Conservation (phyloP, 371 early-diverging fungal species). For the Mucor lusitanicus region DNA sequence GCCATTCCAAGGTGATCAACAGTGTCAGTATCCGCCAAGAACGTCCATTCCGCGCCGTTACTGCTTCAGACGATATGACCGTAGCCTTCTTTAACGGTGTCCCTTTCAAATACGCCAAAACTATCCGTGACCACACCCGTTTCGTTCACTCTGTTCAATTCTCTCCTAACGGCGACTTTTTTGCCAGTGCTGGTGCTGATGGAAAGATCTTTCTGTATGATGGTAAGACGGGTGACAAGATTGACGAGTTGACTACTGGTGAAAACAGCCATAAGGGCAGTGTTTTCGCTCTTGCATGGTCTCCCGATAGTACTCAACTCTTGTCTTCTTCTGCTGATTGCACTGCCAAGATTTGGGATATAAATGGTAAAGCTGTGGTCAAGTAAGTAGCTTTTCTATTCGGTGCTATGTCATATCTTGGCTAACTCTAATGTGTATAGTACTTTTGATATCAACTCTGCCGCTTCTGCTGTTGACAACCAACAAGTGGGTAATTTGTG, state of each 20-base stretch:
- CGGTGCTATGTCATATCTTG: neutral
- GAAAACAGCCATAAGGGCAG: conserved; percentile 75
- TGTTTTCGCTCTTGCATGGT: conserved; percentile 88
- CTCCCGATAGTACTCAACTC: conserved; percentile 76
- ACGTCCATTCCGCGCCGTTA: conserved; percentile 93
- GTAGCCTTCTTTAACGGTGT: conserved; percentile 91
- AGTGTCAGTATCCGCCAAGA: conserved; percentile 80
- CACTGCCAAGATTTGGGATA: conserved; percentile 94
- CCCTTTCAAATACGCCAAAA: conserved; percentile 82
- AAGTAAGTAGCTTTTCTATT: conserved; percentile 47
- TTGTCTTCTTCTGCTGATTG: conserved; percentile 86
- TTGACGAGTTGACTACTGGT: conserved; percentile 62
- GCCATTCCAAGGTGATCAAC: conserved; percentile 88
- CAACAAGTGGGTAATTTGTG: conserved; percentile 97
- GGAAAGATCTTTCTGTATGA: conserved; percentile 92
- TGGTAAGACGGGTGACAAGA: conserved; percentile 84
- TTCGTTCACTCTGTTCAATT: conserved; percentile 90
- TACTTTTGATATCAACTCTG: conserved; percentile 52
- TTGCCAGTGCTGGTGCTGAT: conserved; percentile 89
- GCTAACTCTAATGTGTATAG: conserved; percentile 20
- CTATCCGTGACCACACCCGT: conserved; percentile 79
- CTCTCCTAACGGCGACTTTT: conserved; percentile 81
- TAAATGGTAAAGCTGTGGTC: conserved; percentile 67
- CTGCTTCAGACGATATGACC: conserved; percentile 89
- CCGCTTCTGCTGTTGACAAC: conserved; percentile 48